phyloP scores from a whole-genome alignment of 2,329 filamentous ascomycete species.

The Domatiomyces catenatus region DNA sequence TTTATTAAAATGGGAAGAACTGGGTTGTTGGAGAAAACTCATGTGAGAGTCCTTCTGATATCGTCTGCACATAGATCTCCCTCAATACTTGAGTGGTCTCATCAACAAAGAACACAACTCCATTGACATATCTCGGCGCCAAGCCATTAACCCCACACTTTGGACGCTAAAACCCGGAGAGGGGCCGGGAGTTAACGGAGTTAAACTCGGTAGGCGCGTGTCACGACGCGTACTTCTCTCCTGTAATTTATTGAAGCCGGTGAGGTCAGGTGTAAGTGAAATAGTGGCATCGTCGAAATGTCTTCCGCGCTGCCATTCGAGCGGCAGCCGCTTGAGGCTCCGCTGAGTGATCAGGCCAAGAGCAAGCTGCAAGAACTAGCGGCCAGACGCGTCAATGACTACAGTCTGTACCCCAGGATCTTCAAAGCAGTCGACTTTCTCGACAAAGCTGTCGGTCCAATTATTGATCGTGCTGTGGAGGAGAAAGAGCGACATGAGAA shows the following conservation, averaged over 20 bases:
- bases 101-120: no score
- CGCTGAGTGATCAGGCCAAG: conserved; percentile 8
- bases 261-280: background rate
- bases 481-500: conserved; percentile 2
- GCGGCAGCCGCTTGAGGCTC: conserved; percentile 5
- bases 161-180: no score
- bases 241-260: no score
- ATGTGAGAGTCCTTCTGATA: background rate
- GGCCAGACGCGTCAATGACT: conserved; percentile 2
- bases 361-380: conserved; percentile 3
- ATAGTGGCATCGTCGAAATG: background rate
- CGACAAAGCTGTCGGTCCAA: conserved; percentile 4
- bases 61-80: no score
- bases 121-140: no score
- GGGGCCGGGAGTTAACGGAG: no score
- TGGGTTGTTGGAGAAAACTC: background rate
- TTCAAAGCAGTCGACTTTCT: conserved; percentile 5
- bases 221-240: no score
- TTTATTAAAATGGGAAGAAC: background rate
- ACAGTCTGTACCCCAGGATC: conserved; percentile 5
- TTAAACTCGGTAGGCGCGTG: no score
- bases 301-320: conserved; percentile 2
- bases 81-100: no score
- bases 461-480: conserved; percentile 7
- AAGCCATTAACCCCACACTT: no score